These are phyloP conservation scores for Spirogloea muscicola DNA, from an alignment of 139 green algal species.

Conservation along the genomic window DNA sequence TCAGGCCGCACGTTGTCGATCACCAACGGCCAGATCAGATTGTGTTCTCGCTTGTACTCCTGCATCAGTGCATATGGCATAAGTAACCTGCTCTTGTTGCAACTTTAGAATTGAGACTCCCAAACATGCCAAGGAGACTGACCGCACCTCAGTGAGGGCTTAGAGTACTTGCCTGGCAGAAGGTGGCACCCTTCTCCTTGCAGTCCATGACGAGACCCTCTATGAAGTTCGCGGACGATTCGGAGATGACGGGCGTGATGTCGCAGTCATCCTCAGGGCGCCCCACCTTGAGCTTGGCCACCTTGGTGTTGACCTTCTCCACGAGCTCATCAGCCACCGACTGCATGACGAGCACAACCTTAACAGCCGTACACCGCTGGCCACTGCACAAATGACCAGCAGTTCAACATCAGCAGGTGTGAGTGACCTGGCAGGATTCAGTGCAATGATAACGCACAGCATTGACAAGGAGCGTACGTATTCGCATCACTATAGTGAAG, in stretches of 20 bases:
- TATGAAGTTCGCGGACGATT: conserved; percentile 87
- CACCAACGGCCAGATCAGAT: conserved; percentile 90
- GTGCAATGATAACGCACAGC: no score
- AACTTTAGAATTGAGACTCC: no score
- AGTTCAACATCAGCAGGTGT: no score
- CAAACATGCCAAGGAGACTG: no score
- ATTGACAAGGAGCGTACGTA: no score
- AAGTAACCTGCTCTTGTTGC: no score
- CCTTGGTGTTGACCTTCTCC: conserved; percentile 38
- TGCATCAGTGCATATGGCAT: no score
- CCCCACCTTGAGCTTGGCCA: conserved; percentile 77
- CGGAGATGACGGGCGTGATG: conserved; percentile 85
- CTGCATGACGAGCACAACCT: conserved; percentile 74
- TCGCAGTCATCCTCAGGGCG: conserved; percentile 77
- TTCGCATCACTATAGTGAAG: no score
- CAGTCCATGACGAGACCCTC: conserved; percentile 69
- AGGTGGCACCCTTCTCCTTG: conserved; percentile 51
- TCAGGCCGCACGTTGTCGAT: conserved; percentile 81
- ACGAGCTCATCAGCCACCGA: conserved; percentile 75
- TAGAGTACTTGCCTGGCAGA: conserved; percentile 49
- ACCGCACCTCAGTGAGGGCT: no score
- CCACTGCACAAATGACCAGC: no score
- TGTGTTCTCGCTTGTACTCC: conserved; percentile 74
- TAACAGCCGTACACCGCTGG: conserved; percentile 91
- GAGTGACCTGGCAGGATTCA: no score